Evolutionary conservation across 176 grass and related monocot genomes (phyloP).

Genomic region (Areca catechu): DNA sequence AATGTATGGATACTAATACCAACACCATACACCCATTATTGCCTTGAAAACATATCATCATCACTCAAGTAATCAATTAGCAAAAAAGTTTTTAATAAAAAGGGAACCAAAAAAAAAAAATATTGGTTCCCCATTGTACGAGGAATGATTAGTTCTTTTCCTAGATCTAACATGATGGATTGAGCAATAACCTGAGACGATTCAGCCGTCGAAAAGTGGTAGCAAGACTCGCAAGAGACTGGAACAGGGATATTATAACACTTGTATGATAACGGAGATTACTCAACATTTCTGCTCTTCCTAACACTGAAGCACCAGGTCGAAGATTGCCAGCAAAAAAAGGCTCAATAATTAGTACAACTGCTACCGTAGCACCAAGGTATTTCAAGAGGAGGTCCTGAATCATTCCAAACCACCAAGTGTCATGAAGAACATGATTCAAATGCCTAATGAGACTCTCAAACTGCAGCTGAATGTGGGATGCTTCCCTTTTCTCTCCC

Average conservation of each 20-base stretch:
- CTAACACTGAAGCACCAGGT: conserved; percentile 86
- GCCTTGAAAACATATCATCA: no score
- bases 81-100: no score
- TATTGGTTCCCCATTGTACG: no score
- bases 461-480: conserved; percentile 74
- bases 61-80: no score
- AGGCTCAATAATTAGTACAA: conserved; percentile 92
- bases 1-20: no score
- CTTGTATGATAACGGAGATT: conserved; percentile 97
- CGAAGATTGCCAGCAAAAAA: conserved; percentile 90
- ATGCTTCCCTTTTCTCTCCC: conserved; percentile 82
- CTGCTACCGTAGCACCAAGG: conserved; percentile 90
- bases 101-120: no score
- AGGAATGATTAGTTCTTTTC: not conserved
- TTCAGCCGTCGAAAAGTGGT: conserved; percentile 87
- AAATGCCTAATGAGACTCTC: conserved; percentile 68
- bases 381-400: conserved; percentile 98
- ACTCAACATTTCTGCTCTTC: conserved; percentile 95
- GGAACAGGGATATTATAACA: conserved; percentile 94
- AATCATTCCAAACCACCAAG: conserved; percentile 99
- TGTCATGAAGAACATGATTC: conserved; percentile 78
- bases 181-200: conserved; percentile 59
- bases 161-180: conserved; percentile 12
- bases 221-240: conserved; percentile 83
- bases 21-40: no score